Base-by-base conservation (phyloP, 176 grass and related monocot genomes). In the Carex pumila region DNA sequence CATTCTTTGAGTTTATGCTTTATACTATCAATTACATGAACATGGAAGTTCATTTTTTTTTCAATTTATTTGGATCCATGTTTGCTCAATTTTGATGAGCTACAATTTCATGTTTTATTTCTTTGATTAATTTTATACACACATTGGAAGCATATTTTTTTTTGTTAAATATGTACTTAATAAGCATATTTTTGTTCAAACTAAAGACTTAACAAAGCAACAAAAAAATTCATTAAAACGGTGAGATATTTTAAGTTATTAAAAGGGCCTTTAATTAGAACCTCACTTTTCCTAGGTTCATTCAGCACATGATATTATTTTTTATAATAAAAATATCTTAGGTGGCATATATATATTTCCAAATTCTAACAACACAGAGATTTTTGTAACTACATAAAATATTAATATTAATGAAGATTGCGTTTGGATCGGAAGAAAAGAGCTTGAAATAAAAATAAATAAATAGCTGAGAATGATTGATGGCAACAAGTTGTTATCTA, bases 381-480 rank as follows among this genome's bases (percentile, higher is more conserved):
- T 57, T 34, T 78, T 78, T 34, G 55, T 34, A 32, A 57, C 14
- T 76, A 57, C 45, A 32, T 32, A 5, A 45, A 43, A 32, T 56
- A 78, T 57, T 57, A 78, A 34, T 78, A 57, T 62, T 62, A 71
- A 11, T 21, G 8, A 61, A 31, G 0, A 56, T 45, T 47, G 8
- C 5, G 2, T 56, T 78, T 56, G 19, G n/a, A 21, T 71, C 4
- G 29, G 49, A 78, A 57, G 50, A 57, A 78, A 78, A 78, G 6
- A 29, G 10, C 32, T 2, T 56, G 11, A 75, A 18, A 78, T 50
- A 77, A 12, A 75, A 47, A 47, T 45, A 49, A 49, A 30, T 9
- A 45, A 77, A 34, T 57, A 34, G 21, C 18, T 78, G 73, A 78
- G 5, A 78, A 57, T 18, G 73, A 78, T 78, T 57, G 73, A 78